A percentile compares a stretch with the other conserved stretches of the same genome.
These are phyloP conservation scores for Opeltia flavorubescens DNA, from an alignment of 495 filamentous ascomycete species.

Conservation along the genomic window DNA sequence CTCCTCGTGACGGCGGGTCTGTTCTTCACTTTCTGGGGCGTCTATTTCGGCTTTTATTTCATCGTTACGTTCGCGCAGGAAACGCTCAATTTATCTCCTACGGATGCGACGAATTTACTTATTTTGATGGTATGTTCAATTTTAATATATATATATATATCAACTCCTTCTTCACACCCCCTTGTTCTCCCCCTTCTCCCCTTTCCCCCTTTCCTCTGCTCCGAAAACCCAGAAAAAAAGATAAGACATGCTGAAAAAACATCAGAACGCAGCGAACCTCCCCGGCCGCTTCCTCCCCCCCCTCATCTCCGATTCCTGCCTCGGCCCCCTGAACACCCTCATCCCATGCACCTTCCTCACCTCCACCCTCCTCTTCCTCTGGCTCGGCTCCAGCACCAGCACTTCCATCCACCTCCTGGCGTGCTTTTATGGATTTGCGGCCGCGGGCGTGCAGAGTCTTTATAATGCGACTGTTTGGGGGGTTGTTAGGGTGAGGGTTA, in stretches of 20 bases:
- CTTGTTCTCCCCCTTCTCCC: background rate
- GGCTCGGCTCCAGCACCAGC: slow-evolving; percentile 41
- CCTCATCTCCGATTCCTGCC: slow-evolving; percentile 44
- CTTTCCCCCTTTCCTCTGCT: background rate
- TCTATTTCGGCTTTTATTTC: slow-evolving; percentile 69
- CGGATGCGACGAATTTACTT: slow-evolving; percentile 39
- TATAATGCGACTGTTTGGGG: slow-evolving; percentile 33
- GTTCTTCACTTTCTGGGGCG: slow-evolving; percentile 47
- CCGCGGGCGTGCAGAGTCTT: slow-evolving; percentile 54
- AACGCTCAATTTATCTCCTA: slow-evolving; percentile 10
- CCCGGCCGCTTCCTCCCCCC: slow-evolving; percentile 51
- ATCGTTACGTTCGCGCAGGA: slow-evolving; percentile 23
- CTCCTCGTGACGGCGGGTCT: slow-evolving; percentile 35
- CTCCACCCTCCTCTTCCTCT: slow-evolving; percentile 42
- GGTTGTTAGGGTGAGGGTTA: slow-evolving; percentile 37
- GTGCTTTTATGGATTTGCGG: slow-evolving; percentile 45
- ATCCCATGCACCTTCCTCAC: slow-evolving; percentile 38
- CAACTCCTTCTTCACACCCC: background rate
- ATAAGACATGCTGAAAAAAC: background rate
- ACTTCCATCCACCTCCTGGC: slow-evolving; percentile 45
- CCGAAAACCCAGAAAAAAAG: background rate
- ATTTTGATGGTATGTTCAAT: slow-evolving; percentile 41
- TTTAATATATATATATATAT: too few relatives aligned
- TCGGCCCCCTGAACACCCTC: slow-evolving; percentile 51
- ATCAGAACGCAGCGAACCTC: slow-evolving; percentile 49